Evolutionary conservation across 164 flowering plant species (phyloP), one percentile per base, ranked within the genome.

Genomic region (Aristolochia fimbriata): DNA sequence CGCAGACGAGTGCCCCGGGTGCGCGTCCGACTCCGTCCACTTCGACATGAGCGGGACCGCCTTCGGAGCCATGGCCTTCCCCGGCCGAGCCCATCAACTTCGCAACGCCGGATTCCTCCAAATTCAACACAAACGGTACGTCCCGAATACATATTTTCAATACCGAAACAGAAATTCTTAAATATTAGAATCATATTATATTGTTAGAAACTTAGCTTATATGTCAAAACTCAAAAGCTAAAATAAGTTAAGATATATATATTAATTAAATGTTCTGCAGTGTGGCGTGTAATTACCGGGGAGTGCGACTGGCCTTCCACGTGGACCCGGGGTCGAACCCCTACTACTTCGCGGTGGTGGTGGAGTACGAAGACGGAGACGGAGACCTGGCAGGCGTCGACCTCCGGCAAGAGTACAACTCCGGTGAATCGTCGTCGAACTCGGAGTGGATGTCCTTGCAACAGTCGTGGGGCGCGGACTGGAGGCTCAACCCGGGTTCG

Each of bases 1-100:
- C 31, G 81, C 82, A 0, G 91, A 85, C 33, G 53, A 57, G 20
- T 83, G 91, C 64, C 82, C 85, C 9, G 88, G 85, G 0, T 74
- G 80, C 0, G 33, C 15, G 7, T 47, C 74, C 0, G 83, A 71
- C 2, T n/a, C 80, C 0, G 75, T 59, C 21, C 91, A 83, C 70
- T 85, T 85, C 22, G 91, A 85, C 68, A 62, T 91, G 8, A 91
- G 97, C 68, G 97, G 91, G 31, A 79, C 79, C 6, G 80, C 96
- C 12, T 80, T 88, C 59, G 86, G 91, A 13, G 82, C 91, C 72
- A 77, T 88, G 91, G 93, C 91, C 0, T 63, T 24, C 0, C 66
- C 87, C 0, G 84, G 82, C 45, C 65, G 72, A 27, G 81, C 48
- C 17, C 67, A 68, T 1, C 63, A 78, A 16, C 75, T 91, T 0